Evolutionary conservation across 2,329 filamentous ascomycete species (phyloP), one percentile per base, ranked within the genome.

Genomic region (Pseudogymnoascus sp.): DNA sequence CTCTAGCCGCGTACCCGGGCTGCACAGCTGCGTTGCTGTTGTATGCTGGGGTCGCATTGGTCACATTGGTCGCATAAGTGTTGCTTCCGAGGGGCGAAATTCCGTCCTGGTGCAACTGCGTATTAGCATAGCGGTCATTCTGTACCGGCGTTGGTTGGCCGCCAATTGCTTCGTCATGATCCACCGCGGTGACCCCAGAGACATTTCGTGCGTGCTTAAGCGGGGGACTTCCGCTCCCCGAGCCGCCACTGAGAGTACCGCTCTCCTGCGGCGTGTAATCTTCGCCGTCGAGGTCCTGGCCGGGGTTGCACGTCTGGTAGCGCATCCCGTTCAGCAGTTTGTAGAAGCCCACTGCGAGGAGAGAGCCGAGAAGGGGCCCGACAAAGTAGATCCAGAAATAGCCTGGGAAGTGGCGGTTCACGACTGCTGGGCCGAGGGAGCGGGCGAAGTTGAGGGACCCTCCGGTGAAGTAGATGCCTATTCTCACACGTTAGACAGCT

Each of bases 351-450:
- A 74, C 78, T 1, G 82, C 81, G 13, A 85, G 70, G 5, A 80
- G 61, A 0, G 79, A 68, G 0, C 83, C 83, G 61, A 82, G 72
- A 8, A 78, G 71, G 1, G 83, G 82, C 0, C 81, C 82, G 10
- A 84, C 67, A 78, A 74, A 77, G 68, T 81, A 81, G 53, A 81
- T 80, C 79, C 79, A 81, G 66, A 80, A 78, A 64, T 80, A 76
- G 3, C 64, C 62, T 24, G 75, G 72, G 65, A 81, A 81, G 0
- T 70, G 72, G 8, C 68, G 70, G 2, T 74, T 76, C 19, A 79
- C 73, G 31, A 80, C 78, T 65, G 74, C 77, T 1, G 79, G 79
- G 1, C 78, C 79, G 61, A 82, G 77, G 50, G 75, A 77, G 47
- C 79, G 75, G 16, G 77, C 75, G 7, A 79, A 79, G 66, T 81